Percentiles rank a stretch among this genome's conserved stretches.
phyloP scores from a whole-genome alignment of 1,139 yeast genomes.

The Protomyces pachydermus region DNA sequence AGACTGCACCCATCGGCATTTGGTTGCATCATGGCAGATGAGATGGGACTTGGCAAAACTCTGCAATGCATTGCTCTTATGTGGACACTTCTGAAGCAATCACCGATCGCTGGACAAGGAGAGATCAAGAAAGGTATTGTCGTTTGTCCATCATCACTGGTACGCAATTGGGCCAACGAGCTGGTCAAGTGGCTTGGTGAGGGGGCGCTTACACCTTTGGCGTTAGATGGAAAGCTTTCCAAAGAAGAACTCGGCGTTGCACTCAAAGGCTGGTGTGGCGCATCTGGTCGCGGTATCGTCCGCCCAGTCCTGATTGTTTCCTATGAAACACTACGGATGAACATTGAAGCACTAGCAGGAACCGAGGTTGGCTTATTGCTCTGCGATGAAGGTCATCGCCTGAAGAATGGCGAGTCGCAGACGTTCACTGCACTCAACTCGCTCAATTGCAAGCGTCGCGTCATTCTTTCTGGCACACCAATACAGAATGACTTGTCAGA shows the following conservation, averaged over 20 bases:
- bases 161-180: conserved; percentile 97
- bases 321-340: conserved; percentile 85
- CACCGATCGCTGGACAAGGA: conserved; percentile 73
- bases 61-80: conserved; percentile 83
- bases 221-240: conserved; percentile 83
- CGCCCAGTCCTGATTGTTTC: conserved; percentile 94
- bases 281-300: conserved; percentile 74
- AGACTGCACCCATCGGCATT: conserved; percentile 76
- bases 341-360: conserved; percentile 68
- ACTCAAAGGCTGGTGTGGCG: conserved; percentile 79
- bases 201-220: conserved; percentile 79
- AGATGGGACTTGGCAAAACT: conserved; percentile 97
- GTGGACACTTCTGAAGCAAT: conserved; percentile 90
- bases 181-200: conserved; percentile 93
- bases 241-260: conserved; percentile 64
- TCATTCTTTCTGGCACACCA: conserved; percentile 93
- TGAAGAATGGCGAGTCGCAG: conserved; percentile 89
- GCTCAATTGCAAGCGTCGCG: conserved; percentile 78
- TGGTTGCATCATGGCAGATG: conserved; percentile 99
- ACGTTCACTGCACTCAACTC: conserved; percentile 86
- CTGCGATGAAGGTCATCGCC: conserved; percentile 95
- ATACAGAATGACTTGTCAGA: conserved; percentile 95
- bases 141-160: conserved; percentile 93
- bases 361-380: conserved; percentile 82
- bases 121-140: conserved; percentile 87